Evolutionary conservation across 768 basidiomycete genomes (phyloP), one percentile per base, ranked within the genome.

Genomic region (Leccinellum albellum): DNA sequence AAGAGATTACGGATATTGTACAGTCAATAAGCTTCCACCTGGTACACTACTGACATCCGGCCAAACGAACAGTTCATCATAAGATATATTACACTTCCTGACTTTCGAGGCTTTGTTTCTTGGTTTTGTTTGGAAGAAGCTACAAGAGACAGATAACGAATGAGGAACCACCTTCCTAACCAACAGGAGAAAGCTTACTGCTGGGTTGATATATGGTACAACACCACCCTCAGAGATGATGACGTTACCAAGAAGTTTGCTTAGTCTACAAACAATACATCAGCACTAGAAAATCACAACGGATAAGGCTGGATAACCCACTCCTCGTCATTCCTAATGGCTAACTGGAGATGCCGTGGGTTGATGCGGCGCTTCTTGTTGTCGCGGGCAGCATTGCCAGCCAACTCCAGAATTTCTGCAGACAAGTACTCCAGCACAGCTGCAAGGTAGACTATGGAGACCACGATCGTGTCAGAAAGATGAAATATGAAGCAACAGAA

Each of bases 281-380:
- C 40, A 61, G 28, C 8, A 4, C 14, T 9, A 7, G n/a, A 56
- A 12, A 35, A 47, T n/a, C 24, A 15, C 24, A 26, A 15, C 13
- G 26, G 35, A 8, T 47, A 29, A 53, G 14, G 21, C 1, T 13
- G 10, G 15, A 7, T 14, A 9, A 75, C 83, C 58, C 64, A 87
- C 87, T 91, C 93, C 74, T 95, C 93, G 61, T 95, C 93, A 72
- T 95, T 93, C 51, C 94, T 85, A 75, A 97, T 94, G 61, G 94
- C 94, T 61, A 96, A 85, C 73, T 97, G 94, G 49, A 96, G 78
- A 75, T 97, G 94, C 74, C 94, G 88, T 47, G 94, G 94, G 26
- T 95, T 91, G 68, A 96, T 95, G 84, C 94, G 92, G 62, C 92
- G 89, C 78, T 94, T 91, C 82, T 91, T 92, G 81, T 92, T 92